Evolutionary conservation across 331 rosid genomes (phyloP).

Genomic region (Cydonia oblonga): DNA sequence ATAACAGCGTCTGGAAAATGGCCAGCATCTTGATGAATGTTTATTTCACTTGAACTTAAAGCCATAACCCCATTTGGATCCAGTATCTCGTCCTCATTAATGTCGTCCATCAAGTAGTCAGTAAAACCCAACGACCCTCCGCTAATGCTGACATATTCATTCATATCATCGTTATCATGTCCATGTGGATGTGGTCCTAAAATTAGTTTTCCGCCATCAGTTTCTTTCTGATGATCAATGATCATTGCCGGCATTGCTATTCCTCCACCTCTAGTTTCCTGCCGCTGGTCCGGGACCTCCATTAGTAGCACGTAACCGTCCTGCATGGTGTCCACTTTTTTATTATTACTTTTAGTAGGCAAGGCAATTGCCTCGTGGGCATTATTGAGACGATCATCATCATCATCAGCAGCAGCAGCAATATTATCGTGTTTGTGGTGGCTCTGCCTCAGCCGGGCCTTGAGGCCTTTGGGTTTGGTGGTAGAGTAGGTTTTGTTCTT

Average conservation of each 20-base stretch:
- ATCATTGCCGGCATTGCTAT: not conserved
- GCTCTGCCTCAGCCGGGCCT: not conserved
- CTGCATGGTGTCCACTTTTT: not conserved
- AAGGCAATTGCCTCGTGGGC: not conserved
- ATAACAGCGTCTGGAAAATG: not conserved
- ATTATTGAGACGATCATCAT: not conserved
- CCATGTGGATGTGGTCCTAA: slow-evolving; percentile 6
- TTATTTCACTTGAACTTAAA: slow-evolving; percentile 7
- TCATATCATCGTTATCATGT: not conserved
- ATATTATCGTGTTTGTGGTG: not conserved
- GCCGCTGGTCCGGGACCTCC: not conserved
- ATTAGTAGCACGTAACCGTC: not conserved
- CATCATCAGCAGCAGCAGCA: not conserved
- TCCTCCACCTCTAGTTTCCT: not conserved
- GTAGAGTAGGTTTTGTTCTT: slow-evolving; percentile 15
- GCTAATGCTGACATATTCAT: not conserved
- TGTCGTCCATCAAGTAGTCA: slow-evolving; percentile 14
- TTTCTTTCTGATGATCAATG: not conserved
- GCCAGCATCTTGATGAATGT: not conserved
- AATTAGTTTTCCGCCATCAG: not conserved
- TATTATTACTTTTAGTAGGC: not conserved
- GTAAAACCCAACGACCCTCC: slow-evolving; percentile 15
- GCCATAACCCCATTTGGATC: slow-evolving; percentile 24
- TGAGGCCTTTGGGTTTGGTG: not conserved
- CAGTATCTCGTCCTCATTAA: not conserved